These are phyloP conservation scores for Saturnispora dispora DNA, from an alignment of 805 yeast species.

Conservation along the genomic window DNA sequence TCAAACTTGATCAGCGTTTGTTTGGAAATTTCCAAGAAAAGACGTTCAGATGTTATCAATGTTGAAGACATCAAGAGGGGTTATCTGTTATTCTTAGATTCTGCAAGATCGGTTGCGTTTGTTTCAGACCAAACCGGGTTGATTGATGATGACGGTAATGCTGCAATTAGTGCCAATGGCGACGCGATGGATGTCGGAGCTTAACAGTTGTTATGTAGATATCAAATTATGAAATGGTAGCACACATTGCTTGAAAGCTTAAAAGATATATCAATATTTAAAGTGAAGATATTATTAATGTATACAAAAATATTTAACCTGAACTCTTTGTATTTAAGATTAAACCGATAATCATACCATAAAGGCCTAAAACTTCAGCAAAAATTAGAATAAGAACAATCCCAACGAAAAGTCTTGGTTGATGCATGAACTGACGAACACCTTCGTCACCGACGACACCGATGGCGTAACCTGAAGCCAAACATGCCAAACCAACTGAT, in stretches of 20 bases:
- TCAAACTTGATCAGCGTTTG: conserved; percentile 88
- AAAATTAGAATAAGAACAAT: conserved; percentile 96
- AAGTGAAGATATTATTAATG: neutral
- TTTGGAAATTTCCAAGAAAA: conserved; percentile 70
- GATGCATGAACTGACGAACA: conserved; percentile 95
- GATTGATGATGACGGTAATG: conserved; percentile 73
- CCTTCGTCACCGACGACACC: conserved; percentile 99
- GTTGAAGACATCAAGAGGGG: conserved; percentile 77
- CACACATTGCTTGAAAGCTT: neutral
- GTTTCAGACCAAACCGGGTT: conserved; percentile 48
- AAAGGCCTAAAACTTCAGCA: conserved; percentile 93
- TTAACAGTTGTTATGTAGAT: neutral
- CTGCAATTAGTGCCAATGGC: conserved; percentile 32
- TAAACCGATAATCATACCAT: conserved; percentile 93
- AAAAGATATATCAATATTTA: neutral
- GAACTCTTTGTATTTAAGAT: conserved; percentile 86
- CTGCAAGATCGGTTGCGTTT: conserved; percentile 67
- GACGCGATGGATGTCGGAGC: conserved; percentile 30
- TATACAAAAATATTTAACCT: conserved; percentile 28
- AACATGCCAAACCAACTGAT: conserved; percentile 92
- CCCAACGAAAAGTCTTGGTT: conserved; percentile 95
- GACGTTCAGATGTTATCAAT: conserved; percentile 55
- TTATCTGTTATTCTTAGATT: conserved; percentile 74
- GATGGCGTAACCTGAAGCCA: conserved; percentile 95
- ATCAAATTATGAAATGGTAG: neutral